A percentile compares a stretch with the other conserved stretches of the same genome.
These are phyloP conservation scores for Erigeron philadelphicus DNA, from an alignment of 140 eudicot genomes.

Conservation along the genomic window DNA sequence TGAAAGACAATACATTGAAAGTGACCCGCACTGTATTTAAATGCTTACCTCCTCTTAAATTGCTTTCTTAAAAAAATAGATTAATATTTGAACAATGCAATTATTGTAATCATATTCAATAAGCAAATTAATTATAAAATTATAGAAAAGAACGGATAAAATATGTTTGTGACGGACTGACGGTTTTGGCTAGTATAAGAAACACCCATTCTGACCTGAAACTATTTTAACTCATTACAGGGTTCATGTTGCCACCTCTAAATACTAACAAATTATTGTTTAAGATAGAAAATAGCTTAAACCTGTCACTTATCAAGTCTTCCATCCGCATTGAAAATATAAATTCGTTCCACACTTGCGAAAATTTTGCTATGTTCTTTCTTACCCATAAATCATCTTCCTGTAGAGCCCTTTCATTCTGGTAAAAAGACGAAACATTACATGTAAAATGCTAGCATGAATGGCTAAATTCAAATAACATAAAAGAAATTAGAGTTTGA, in stretches of 20 bases:
- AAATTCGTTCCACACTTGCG: slow-evolving; percentile 98
- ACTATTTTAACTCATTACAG: background rate
- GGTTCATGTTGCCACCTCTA: background rate
- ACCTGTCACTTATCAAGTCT: slow-evolving; percentile 85
- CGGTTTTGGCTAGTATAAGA: background rate
- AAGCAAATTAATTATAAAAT: background rate
- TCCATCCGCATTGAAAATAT: slow-evolving; percentile 83
- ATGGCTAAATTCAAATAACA: background rate
- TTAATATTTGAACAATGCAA: background rate
- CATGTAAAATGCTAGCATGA: slow-evolving; percentile 8
- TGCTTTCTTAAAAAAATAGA: background rate
- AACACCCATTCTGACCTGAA: background rate
- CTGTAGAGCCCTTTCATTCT: slow-evolving; percentile 26
- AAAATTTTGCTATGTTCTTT: slow-evolving; percentile 78
- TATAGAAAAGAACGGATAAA: background rate
- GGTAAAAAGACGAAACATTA: slow-evolving; percentile 23
- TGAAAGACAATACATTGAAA: background rate
- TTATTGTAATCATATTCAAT: background rate
- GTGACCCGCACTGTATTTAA: background rate
- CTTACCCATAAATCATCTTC: slow-evolving; percentile 49
- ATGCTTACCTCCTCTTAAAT: background rate
- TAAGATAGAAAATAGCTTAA: slow-evolving; percentile 17
- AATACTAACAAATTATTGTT: background rate
- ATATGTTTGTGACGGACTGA: background rate
- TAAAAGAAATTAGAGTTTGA: slow-evolving; percentile 8